A percentile compares a stretch with the other conserved stretches of the same genome.
phyloP scores from a whole-genome alignment of 78 protist species.

The Dictyostelium intermedium region DNA sequence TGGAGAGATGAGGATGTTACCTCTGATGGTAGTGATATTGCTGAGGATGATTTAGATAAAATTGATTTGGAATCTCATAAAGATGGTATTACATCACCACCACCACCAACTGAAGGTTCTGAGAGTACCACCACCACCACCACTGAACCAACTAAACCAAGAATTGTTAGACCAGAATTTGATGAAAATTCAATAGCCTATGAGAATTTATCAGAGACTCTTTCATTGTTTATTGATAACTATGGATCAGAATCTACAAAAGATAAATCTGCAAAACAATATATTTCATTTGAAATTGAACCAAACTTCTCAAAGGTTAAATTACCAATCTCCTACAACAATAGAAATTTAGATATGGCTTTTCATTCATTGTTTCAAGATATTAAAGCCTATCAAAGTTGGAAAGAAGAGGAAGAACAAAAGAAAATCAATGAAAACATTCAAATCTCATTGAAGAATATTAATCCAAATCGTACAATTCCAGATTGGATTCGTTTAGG shows the following conservation, averaged over 20 bases:
- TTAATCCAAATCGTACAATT: slow-evolving; percentile 50
- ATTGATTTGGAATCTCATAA: not conserved
- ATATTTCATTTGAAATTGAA: not conserved
- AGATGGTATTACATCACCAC: not conserved
- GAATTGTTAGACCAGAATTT: slow-evolving; percentile 3
- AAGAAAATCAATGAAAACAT: not conserved
- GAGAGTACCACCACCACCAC: not conserved
- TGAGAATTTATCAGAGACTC: not conserved
- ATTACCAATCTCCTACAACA: slow-evolving; percentile 16
- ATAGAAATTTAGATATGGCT: slow-evolving; percentile 58
- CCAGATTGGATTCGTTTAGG: slow-evolving; percentile 72
- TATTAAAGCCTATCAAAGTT: slow-evolving; percentile 30
- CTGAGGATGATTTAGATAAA: slow-evolving; percentile 25
- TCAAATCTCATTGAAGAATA: slow-evolving; percentile 14
- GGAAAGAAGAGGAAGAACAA: slow-evolving; percentile 57
- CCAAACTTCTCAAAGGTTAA: not conserved
- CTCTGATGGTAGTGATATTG: slow-evolving; percentile 74
- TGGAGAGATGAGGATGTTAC: slow-evolving; percentile 74
- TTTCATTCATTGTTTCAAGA: slow-evolving; percentile 74
- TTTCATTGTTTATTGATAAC: slow-evolving; percentile 33
- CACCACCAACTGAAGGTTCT: not conserved
- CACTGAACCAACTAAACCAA: not conserved
- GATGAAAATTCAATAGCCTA: not conserved
- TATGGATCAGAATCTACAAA: slow-evolving; percentile 45
- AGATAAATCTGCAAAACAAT: not conserved